phyloP scores from a whole-genome alignment of 164 flowering plant species.

The Aristolochia californica region DNA sequence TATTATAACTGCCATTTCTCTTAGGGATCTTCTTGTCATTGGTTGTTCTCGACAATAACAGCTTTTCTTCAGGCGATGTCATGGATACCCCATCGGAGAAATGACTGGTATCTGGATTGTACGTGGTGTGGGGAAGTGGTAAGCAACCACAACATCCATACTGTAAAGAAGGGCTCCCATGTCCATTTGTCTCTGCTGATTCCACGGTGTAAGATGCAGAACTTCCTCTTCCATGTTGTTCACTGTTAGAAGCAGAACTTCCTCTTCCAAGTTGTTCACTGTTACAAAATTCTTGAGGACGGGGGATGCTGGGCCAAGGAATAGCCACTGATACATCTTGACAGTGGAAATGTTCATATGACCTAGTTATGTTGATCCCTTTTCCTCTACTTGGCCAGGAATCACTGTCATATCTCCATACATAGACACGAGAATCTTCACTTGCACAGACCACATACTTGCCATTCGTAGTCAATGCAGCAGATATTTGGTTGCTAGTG shows the following conservation, averaged over 20 bases:
- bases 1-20: constrained; percentile 35
- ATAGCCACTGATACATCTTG: constrained; percentile 84
- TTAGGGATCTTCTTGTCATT: constrained; percentile 34
- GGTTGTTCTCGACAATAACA: constrained; percentile 21
- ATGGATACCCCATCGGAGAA: constrained; percentile 57
- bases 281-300: constrained; percentile 28
- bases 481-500: constrained; percentile 89
- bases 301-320: constrained; percentile 82
- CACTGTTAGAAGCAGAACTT: too few relatives aligned
- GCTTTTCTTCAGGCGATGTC: constrained; percentile 87
- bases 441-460: constrained; percentile 86
- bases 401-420: constrained; percentile 80
- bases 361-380: constrained; percentile 54
- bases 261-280: too few relatives aligned
- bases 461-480: constrained; percentile 69
- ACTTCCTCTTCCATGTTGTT: constrained; percentile 22
- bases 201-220: constrained; percentile 42
- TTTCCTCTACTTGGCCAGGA: constrained; percentile 69
- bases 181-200: constrained; percentile 28
- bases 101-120: constrained; percentile 16
- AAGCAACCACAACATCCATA: constrained; percentile 16
- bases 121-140: too few relatives aligned
- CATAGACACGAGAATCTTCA: constrained; percentile 86
- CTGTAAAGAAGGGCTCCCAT: constrained; percentile 21
- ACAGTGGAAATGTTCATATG: constrained; percentile 87